Conservation (phyloP, 2,329 filamentous ascomycete genomes). For the Talaromyces sp. region DNA sequence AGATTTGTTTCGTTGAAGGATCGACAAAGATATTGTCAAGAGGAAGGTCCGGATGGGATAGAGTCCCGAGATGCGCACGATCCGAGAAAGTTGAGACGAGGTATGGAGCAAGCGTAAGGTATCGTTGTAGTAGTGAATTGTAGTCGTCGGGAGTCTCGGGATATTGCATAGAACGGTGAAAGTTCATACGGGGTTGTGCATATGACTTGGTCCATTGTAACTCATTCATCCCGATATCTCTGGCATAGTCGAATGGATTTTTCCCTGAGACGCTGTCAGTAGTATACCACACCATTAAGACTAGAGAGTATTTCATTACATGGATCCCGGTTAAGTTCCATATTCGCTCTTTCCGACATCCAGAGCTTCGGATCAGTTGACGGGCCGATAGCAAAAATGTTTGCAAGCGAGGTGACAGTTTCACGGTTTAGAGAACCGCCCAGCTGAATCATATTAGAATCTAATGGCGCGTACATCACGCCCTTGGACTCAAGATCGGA, state of each 20-base stretch:
- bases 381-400: conserved; percentile 21
- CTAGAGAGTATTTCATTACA: conserved; percentile 17
- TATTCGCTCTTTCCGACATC: conserved; percentile 14
- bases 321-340: conserved; percentile 22
- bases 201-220: conserved; percentile 21
- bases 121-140: conserved; percentile 17
- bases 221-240: conserved; percentile 18
- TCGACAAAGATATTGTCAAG: conserved; percentile 27
- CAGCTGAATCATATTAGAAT: neutral
- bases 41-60: conserved; percentile 28
- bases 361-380: conserved; percentile 21
- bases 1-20: conserved; percentile 22
- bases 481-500: no score
- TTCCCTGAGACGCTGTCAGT: conserved; percentile 10
- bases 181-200: conserved; percentile 23
- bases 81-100: neutral
- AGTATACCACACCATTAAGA: neutral
- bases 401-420: neutral
- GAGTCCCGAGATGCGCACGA: conserved; percentile 17
- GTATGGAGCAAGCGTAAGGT: conserved; percentile 17
- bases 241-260: conserved; percentile 21
- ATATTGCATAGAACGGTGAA: conserved; percentile 19
- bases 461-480: conserved; percentile 1
- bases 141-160: conserved; percentile 21
- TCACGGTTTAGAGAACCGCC: neutral